Conservation (phyloP, 257 asterid species). For the Hygrophila difformis region DNA sequence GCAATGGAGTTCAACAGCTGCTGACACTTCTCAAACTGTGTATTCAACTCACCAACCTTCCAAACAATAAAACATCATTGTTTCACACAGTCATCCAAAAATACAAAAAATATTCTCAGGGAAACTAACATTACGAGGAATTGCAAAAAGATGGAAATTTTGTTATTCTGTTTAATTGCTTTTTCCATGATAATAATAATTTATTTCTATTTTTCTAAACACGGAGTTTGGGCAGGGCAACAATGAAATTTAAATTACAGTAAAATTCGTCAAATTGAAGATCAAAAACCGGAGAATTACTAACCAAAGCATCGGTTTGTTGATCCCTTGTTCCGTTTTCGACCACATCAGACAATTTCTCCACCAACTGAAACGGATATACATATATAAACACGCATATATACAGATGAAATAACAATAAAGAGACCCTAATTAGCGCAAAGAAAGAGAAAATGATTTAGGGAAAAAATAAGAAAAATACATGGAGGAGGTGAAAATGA, state of each 20-base stretch:
- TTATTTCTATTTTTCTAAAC: too few species aligned
- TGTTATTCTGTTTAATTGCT: background rate
- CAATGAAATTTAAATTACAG: background rate
- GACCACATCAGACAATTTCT: constrained; percentile 70
- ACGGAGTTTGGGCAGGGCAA: too few species aligned
- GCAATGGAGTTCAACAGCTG: constrained; percentile 82
- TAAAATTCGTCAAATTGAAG: background rate
- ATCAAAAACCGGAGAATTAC: constrained; percentile 16
- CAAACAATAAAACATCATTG: constrained; percentile 10
- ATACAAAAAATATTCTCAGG: too few species aligned
- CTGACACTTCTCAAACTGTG: constrained; percentile 92
- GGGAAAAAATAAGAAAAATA: constrained; percentile 13
- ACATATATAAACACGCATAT: background rate
- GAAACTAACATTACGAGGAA: too few species aligned
- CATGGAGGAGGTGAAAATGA: constrained; percentile 69
- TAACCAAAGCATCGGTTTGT: constrained; percentile 84
- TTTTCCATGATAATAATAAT: background rate
- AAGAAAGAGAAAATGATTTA: background rate
- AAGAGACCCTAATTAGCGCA: constrained; percentile 2
- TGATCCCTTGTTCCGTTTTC: constrained; percentile 89
- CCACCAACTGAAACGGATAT: constrained; percentile 49
- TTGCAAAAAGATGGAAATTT: too few species aligned
- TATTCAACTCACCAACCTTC: constrained; percentile 71
- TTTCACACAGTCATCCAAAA: background rate
- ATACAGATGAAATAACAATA: too few species aligned